phyloP scores from a whole-genome alignment of 257 asterid genomes.

The Capsicum pubescens region DNA sequence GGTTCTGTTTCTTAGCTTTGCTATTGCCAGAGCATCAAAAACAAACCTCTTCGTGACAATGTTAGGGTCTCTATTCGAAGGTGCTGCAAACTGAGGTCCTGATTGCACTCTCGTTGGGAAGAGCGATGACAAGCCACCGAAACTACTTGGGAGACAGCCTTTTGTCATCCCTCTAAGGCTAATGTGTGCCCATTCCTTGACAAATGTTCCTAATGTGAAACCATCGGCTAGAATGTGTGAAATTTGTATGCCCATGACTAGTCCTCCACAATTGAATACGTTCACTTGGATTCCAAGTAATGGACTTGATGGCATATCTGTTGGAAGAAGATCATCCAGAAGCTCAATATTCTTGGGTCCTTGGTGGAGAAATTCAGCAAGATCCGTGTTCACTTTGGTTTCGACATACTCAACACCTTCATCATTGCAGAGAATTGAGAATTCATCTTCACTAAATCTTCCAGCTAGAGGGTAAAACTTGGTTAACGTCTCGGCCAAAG shows the following conservation, averaged over 20 bases:
- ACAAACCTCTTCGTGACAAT: constrained; percentile 23
- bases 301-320: background rate
- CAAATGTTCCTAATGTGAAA: constrained; percentile 33
- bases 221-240: constrained; percentile 38
- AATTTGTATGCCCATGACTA: background rate
- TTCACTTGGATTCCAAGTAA: constrained; percentile 32
- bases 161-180: background rate
- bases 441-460: background rate
- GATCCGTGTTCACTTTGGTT: background rate
- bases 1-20: background rate
- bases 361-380: background rate
- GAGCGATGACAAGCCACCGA: constrained; percentile 23
- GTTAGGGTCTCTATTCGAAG: background rate
- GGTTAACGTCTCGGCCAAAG: background rate
- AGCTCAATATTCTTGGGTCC: background rate
- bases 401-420: background rate
- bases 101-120: constrained; percentile 33
- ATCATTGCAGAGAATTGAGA: background rate
- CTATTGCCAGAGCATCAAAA: background rate
- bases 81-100: background rate
- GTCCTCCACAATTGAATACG: constrained; percentile 37
- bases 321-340: constrained; percentile 30
- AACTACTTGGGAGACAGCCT: constrained; percentile 26
- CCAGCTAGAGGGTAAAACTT: background rate
- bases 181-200: constrained; percentile 29